Evolutionary conservation across 208 protist genomes (phyloP).

Genomic region (Trypanosomatidae sp.): DNA sequence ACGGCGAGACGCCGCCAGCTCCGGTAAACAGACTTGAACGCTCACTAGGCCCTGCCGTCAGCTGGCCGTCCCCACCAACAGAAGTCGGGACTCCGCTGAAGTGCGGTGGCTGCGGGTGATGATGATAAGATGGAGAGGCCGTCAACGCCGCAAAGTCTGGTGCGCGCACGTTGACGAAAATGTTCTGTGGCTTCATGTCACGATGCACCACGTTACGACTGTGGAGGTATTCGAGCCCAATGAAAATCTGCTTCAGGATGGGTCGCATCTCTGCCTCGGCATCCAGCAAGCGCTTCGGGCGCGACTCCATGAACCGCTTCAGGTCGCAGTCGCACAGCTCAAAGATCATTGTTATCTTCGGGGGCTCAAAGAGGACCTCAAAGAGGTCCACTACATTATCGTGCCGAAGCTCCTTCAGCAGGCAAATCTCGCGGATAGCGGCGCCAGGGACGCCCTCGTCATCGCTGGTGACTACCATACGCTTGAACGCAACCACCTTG

Average conservation of each 20-base stretch:
- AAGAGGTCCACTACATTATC: constrained; percentile 93
- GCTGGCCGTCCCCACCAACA: neutral
- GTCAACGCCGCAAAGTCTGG: constrained; percentile 30
- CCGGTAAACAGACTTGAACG: neutral
- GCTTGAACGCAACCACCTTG: constrained; percentile 88
- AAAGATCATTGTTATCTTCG: constrained; percentile 97
- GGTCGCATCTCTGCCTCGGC: constrained; percentile 49
- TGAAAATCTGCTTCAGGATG: constrained; percentile 82
- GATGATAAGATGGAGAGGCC: constrained; percentile 10
- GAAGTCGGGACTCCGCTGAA: neutral
- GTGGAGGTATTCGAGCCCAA: constrained; percentile 79
- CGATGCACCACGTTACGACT: constrained; percentile 80
- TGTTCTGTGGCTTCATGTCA: constrained; percentile 92
- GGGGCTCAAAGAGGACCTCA: constrained; percentile 96
- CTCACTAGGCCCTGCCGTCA: neutral
- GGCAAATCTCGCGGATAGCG: constrained; percentile 90
- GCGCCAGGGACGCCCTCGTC: constrained; percentile 92
- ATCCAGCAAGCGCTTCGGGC: constrained; percentile 34
- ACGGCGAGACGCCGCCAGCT: constrained; percentile 4
- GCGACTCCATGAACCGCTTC: constrained; percentile 94
- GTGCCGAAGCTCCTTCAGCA: constrained; percentile 96
- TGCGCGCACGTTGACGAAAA: constrained; percentile 71
- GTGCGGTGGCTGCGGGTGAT: neutral
- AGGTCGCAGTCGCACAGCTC: constrained; percentile 97
- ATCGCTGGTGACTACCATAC: constrained; percentile 80